A percentile compares a stretch with the other conserved stretches of the same genome.
These are phyloP conservation scores for Rhexocercosporidium sp. DNA, from an alignment of 2,329 filamentous ascomycete genomes.

Conservation along the genomic window DNA sequence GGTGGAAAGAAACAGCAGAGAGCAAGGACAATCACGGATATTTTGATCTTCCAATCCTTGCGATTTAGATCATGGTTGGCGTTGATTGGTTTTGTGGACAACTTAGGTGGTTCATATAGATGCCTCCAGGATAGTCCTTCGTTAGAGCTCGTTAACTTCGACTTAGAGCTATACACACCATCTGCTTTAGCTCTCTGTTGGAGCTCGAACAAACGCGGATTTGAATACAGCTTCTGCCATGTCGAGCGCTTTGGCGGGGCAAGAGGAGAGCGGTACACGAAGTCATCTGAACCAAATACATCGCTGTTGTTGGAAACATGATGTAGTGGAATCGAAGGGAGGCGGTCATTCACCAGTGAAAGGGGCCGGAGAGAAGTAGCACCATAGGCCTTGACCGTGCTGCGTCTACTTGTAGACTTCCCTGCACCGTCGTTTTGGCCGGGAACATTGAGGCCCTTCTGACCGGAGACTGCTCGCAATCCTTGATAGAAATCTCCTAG, in stretches of 20 bases:
- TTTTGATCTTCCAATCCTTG: conserved; percentile 16
- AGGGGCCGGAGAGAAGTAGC: conserved; percentile 34
- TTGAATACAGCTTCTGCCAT: conserved; percentile 38
- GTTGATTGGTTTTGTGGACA: neutral
- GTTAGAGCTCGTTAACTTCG: conserved; percentile 1
- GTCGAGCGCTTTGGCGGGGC: conserved; percentile 36
- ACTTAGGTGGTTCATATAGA: conserved; percentile 11
- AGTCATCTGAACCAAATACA: conserved; percentile 24
- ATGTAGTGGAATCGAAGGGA: conserved; percentile 2
- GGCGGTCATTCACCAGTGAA: conserved; percentile 30
- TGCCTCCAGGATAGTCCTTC: conserved; percentile 21
- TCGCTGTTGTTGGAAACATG: conserved; percentile 16
- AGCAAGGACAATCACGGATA: conserved; percentile 34
- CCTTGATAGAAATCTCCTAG: conserved; percentile 38
- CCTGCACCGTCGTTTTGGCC: conserved; percentile 14
- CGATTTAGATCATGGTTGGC: conserved; percentile 13
- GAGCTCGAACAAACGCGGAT: conserved; percentile 25
- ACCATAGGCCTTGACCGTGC: conserved; percentile 26
- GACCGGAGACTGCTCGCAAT: conserved; percentile 22
- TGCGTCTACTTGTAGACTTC: conserved; percentile 5
- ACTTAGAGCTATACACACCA: conserved; percentile 20
- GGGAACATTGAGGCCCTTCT: neutral
- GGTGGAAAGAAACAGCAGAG: conserved; percentile 39
- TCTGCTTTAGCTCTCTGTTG: conserved; percentile 31
- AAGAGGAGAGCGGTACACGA: conserved; percentile 38